Conservation (phyloP, 2,329 filamentous ascomycete genomes). For the Aureobasidium sp. region DNA sequence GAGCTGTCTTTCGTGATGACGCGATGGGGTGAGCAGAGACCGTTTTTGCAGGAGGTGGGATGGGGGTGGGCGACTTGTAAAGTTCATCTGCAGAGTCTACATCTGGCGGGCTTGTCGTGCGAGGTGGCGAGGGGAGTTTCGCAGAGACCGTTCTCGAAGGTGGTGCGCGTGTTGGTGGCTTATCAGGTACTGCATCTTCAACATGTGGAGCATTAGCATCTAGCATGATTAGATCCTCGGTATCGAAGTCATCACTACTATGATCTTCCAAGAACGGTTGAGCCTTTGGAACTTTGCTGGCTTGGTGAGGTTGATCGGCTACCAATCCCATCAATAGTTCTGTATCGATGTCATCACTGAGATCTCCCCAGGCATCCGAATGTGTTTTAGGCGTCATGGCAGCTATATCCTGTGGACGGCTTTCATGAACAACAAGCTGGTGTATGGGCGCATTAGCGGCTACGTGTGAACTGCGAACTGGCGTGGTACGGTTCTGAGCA, state of each 20-base stretch:
- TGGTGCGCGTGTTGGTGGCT: background rate
- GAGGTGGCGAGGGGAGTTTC: background rate
- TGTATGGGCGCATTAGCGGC: background rate
- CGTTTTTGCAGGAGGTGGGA: background rate
- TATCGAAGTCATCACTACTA: background rate
- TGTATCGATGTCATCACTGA: constrained; percentile 9
- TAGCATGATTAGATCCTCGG: constrained; percentile 1
- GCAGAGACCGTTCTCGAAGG: background rate
- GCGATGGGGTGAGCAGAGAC: background rate
- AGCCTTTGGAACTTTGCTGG: background rate
- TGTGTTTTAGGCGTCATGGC: background rate
- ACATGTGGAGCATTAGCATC: background rate
- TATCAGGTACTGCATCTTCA: background rate
- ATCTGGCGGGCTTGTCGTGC: background rate
- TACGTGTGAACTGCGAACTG: background rate
- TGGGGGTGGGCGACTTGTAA: background rate
- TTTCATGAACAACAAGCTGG: background rate
- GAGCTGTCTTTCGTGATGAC: background rate
- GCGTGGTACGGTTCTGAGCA: background rate
- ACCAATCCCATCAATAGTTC: constrained; percentile 5
- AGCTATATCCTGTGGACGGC: background rate
- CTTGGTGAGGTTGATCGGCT: background rate
- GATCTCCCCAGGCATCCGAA: background rate
- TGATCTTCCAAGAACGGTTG: background rate
- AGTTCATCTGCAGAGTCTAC: constrained; percentile 40